Evolutionary conservation across 2,329 filamentous ascomycete genomes (phyloP).

Genomic region (Fusarium sp.): DNA sequence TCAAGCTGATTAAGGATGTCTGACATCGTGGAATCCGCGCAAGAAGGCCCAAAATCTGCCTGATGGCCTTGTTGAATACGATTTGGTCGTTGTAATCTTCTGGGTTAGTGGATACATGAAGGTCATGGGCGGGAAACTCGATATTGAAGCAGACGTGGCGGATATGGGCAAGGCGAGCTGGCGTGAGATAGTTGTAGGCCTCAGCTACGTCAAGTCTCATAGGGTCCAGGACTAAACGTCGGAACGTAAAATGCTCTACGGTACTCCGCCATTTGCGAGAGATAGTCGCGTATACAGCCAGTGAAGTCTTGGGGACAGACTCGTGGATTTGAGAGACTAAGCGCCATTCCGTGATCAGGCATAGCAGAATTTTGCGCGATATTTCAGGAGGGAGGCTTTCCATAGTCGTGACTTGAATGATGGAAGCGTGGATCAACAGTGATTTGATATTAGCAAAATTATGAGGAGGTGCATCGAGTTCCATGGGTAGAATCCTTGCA

Average conservation of each 20-base stretch:
- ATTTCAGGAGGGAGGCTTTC: neutral
- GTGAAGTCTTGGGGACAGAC: neutral
- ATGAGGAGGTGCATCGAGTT: too few species aligned
- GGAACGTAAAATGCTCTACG: too few species aligned
- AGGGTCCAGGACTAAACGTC: neutral
- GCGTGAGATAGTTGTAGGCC: constrained; percentile 3
- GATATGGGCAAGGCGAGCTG: neutral
- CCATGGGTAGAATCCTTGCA: too few species aligned
- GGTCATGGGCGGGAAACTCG: neutral
- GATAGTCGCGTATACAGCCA: neutral
- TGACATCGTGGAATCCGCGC: neutral
- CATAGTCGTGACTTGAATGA: neutral
- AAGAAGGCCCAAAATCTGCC: neutral
- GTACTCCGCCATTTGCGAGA: neutral
- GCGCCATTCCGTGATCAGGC: neutral
- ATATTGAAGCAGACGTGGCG: neutral
- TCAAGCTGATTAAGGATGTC: neutral
- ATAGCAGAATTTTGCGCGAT: neutral
- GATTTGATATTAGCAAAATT: too few species aligned
- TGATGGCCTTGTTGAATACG: neutral
- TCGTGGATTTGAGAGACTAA: neutral
- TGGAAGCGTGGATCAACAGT: too few species aligned
- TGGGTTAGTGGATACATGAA: neutral
- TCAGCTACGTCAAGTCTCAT: neutral
- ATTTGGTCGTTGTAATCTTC: constrained; percentile 6